Evolutionary conservation across 2,329 filamentous ascomycete genomes (phyloP).

Genomic region (Monilinia aucupariae): DNA sequence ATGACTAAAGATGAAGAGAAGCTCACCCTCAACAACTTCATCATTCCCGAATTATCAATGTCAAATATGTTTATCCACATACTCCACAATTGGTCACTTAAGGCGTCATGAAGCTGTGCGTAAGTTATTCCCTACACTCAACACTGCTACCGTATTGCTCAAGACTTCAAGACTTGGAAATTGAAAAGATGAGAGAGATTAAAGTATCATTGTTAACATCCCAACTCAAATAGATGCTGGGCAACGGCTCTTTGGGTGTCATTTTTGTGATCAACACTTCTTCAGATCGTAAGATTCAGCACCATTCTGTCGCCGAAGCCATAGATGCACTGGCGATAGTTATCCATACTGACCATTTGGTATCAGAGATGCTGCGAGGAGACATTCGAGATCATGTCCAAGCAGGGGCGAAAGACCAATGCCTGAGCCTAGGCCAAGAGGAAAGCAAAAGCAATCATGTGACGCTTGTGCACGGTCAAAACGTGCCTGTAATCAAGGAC

Average conservation of each 20-base stretch:
- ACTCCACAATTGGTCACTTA: conserved; percentile 12
- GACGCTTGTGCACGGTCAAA: conserved; percentile 15
- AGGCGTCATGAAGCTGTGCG: conserved; percentile 15
- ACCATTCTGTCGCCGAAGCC: background rate
- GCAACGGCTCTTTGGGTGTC: conserved; percentile 3
- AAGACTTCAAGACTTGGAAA: background rate
- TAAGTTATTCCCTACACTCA: background rate
- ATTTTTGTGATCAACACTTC: conserved; percentile 9
- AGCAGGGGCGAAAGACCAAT: conserved; percentile 7
- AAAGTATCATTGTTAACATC: background rate
- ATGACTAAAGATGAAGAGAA: conserved; percentile 7
- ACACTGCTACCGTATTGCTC: background rate
- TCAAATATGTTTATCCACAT: conserved; percentile 11
- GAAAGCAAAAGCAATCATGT: conserved; percentile 16
- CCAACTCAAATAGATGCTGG: background rate
- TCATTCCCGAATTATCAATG: conserved; percentile 12
- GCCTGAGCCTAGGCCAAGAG: conserved; percentile 8
- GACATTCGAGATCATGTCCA: conserved; percentile 14
- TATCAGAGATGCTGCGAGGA: conserved; percentile 14
- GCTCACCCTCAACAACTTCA: background rate
- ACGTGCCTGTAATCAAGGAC: conserved; percentile 9
- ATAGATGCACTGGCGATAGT: background rate
- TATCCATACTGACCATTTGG: background rate
- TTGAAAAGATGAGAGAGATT: background rate
- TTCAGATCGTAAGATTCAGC: conserved; percentile 5